phyloP scores from a whole-genome alignment of 2,329 filamentous ascomycete genomes.

The Fusarium sororula region DNA sequence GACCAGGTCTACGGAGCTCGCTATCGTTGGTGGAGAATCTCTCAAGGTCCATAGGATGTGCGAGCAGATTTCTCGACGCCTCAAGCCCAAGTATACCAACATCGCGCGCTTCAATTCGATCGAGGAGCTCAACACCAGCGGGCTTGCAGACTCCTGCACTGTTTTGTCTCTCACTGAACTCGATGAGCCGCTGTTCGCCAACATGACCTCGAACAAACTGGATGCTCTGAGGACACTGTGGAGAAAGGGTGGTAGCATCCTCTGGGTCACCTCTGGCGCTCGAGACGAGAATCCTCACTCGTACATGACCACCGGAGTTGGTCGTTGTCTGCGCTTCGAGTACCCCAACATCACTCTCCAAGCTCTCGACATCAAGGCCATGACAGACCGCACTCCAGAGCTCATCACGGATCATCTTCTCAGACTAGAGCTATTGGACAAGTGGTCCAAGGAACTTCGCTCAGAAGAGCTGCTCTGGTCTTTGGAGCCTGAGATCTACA shows the following conservation, averaged over 20 bases:
- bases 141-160: background rate
- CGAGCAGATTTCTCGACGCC: background rate
- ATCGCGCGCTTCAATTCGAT: background rate
- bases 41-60: background rate
- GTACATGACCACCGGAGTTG: background rate
- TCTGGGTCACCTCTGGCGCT: background rate
- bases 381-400: background rate
- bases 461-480: background rate
- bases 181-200: background rate
- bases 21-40: background rate
- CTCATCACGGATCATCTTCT: background rate
- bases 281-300: background rate
- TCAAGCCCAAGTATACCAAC: rapidly evolving
- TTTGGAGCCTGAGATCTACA: background rate
- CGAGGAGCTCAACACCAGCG: background rate
- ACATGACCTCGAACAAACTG: rapidly evolving
- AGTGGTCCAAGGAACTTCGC: background rate
- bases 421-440: background rate
- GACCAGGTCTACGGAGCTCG: background rate
- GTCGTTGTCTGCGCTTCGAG: background rate
- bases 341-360: background rate
- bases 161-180: background rate
- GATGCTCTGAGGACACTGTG: background rate
- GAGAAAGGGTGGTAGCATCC: background rate
- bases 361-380: background rate